Conservation (phyloP, 139 green algal genomes). For the Asterochloris sp. region DNA sequence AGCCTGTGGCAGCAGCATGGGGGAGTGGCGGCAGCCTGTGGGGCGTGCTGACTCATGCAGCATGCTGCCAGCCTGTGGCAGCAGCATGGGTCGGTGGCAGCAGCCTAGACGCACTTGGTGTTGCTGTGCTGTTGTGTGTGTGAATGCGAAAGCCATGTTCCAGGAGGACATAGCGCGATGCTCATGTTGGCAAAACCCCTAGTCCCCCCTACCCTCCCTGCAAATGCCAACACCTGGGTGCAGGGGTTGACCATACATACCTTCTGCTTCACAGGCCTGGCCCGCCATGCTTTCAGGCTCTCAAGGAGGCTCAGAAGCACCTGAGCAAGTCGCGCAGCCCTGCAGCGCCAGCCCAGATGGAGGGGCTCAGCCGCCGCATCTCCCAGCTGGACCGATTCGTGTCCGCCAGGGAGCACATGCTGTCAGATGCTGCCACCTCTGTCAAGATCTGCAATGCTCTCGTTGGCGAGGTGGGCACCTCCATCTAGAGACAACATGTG, state of each 20-base stretch:
- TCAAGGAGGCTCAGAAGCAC: conserved; percentile 38
- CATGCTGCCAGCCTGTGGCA: not conserved
- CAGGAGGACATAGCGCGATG: not conserved
- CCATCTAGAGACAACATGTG: not conserved
- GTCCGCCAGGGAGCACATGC: conserved; percentile 19
- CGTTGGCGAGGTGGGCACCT: conserved; percentile 23
- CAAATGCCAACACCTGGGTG: not conserved
- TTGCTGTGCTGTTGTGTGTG: not conserved
- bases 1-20: not conserved
- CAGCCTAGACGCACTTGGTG: not conserved
- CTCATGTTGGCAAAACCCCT: not conserved
- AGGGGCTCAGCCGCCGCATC: conserved; percentile 21
- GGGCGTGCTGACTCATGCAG: not conserved
- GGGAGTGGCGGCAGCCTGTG: not conserved
- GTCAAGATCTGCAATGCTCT: conserved; percentile 32
- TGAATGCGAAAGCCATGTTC: not conserved
- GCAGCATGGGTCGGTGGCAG: not conserved
- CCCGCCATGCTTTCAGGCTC: conserved; percentile 19
- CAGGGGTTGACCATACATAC: not conserved
- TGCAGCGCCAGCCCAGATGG: conserved; percentile 21
- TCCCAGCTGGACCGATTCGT: conserved; percentile 33
- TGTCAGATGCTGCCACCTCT: conserved; percentile 20
- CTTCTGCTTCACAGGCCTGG: not conserved
- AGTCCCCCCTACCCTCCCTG: not conserved
- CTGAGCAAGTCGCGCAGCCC: conserved; percentile 22